Base-by-base conservation (phyloP, 768 basidiomycete species). In the Collybiopsis confluens region DNA sequence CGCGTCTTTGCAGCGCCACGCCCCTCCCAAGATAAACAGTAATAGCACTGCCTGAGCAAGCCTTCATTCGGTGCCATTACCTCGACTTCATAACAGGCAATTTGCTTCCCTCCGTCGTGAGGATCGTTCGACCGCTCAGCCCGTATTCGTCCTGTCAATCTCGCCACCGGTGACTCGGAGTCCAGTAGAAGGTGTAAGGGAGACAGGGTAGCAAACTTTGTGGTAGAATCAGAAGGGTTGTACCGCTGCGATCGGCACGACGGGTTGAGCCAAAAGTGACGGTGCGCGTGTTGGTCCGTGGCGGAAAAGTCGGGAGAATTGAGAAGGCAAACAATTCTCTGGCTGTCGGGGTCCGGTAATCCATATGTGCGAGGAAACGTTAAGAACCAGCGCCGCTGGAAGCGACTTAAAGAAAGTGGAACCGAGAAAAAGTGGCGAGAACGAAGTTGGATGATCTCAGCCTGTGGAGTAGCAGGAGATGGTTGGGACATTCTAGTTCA, bases 231-330 rank as follows among this genome's bases (percentile, higher is more conserved):
- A 23, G 38, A 41, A 18, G 50, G 50, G 42, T 41, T 43, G 28
- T 42, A 41, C 15, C 38, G 50, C 21, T 52, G 38, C 7, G 38
- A 52, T 36, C 38, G 50, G 15, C 38, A 41, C 30, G 38, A 41
- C 4, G 50, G 50, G 50, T 52, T 52, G 13, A 52, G 26, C 50
- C 50, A 52, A 35, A 52, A 52, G 26, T 52, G 50, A 42, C 13
- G 30, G 11, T 35, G 38, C n/a, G 50, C 50, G 11, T 52, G 38
- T 16, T 40, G 16, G 24, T 42, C 23, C 9, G 50, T 4, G 6
- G 41, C 40, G 15, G 38, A 41, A 15, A 41, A 41, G 40, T 52
- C 50, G 10, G 50, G 50, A 43, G 41, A 27, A 27, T 52, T 52
- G 23, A 52, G 38, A 43, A 36, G 24, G 40, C 50, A 52, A 24